These are phyloP conservation scores for Auricularia heimuer DNA, from an alignment of 768 basidiomycete species.

Conservation along the genomic window DNA sequence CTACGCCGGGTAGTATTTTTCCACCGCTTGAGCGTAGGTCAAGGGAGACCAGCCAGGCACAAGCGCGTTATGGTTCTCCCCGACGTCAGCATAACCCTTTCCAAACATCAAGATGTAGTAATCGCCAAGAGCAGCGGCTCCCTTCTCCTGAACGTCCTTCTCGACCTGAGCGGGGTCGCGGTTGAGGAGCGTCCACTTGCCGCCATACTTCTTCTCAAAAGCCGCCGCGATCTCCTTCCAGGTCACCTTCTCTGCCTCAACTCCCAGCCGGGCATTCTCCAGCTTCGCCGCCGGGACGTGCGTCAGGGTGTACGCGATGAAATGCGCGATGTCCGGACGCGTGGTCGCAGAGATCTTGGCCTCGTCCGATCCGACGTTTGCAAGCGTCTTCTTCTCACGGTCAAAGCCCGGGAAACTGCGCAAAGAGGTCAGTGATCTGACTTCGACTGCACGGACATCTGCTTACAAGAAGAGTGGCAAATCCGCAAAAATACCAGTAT, in stretches of 20 bases:
- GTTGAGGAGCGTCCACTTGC: background rate
- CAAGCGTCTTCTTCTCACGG: background rate
- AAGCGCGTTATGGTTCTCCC: background rate
- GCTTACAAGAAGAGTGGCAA: background rate
- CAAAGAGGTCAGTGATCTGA: background rate
- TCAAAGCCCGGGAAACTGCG: background rate
- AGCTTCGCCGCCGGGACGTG: background rate
- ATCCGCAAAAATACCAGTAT: background rate
- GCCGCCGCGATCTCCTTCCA: background rate
- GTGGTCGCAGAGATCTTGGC: background rate
- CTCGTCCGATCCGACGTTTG: background rate
- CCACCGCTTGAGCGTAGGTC: background rate
- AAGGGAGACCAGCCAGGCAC: background rate
- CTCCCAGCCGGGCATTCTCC: background rate
- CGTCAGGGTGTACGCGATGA: background rate
- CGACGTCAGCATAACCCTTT: background rate
- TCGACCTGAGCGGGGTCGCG: background rate
- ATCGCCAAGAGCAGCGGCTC: background rate
- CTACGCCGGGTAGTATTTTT: background rate
- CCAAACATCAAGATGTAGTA: background rate
- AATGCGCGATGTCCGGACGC: background rate
- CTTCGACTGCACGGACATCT: background rate
- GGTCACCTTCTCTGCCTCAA: background rate
- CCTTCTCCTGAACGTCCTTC: background rate
- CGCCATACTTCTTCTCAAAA: background rate